Conservation (phyloP, 768 basidiomycete species). For the Psilocybe tampanensis region DNA sequence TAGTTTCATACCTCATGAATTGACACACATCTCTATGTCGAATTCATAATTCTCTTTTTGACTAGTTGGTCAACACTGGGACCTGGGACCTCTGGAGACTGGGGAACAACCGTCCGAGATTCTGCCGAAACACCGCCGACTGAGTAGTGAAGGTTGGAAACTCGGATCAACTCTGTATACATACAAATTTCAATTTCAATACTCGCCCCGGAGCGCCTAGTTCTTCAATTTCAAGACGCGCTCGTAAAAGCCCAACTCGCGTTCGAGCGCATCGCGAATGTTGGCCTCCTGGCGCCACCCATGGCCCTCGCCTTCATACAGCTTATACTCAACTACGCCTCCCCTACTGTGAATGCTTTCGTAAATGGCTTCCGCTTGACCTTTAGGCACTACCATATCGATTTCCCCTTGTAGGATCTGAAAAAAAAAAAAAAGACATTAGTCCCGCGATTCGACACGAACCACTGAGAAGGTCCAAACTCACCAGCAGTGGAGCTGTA, state of each 20-base stretch:
- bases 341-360: conserved; percentile 50
- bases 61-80: too few relatives aligned
- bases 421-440: background rate
- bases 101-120: too few relatives aligned
- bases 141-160: too few relatives aligned
- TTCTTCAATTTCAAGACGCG: conserved; percentile 38
- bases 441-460: background rate
- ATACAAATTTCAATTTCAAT: too few relatives aligned
- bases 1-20: too few relatives aligned
- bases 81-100: too few relatives aligned
- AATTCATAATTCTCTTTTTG: too few relatives aligned
- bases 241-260: conserved; percentile 57
- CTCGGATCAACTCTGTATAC: too few relatives aligned
- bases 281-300: conserved; percentile 61
- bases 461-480: conserved; percentile 19
- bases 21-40: too few relatives aligned
- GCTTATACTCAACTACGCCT: conserved; percentile 58
- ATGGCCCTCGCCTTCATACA: conserved; percentile 69
- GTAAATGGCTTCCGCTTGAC: conserved; percentile 62
- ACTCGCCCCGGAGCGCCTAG: background rate
- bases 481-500: conserved; percentile 61
- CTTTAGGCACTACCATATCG: conserved; percentile 68
- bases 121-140: too few relatives aligned
- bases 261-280: conserved; percentile 53
- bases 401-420: conserved; percentile 72